Conservation (phyloP, 2,329 filamentous ascomycete genomes). For the Penicillium nordicum region DNA sequence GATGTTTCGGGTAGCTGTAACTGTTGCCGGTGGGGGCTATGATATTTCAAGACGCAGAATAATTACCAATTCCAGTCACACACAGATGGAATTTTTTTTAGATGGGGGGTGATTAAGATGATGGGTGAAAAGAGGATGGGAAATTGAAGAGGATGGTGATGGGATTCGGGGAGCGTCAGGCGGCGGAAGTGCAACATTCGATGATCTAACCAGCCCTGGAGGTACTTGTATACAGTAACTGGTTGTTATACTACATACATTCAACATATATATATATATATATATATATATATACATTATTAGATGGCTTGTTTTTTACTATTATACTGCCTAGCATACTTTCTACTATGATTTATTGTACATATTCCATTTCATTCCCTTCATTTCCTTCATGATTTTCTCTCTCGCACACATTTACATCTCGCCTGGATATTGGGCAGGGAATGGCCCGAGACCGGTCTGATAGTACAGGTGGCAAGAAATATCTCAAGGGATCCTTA, state of each 20-base stretch:
- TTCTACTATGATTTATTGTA: not conserved
- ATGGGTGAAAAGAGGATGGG: conserved; percentile 2
- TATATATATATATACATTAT: not conserved
- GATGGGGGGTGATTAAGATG: conserved; percentile 2
- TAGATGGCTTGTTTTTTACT: not conserved
- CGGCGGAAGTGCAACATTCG: conserved; percentile 33
- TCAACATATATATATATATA: too few relatives aligned
- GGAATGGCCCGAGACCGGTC: conserved; percentile 1
- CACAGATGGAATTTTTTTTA: not conserved
- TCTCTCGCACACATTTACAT: not conserved
- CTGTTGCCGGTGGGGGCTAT: not conserved
- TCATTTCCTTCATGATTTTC: not conserved
- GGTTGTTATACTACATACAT: not conserved
- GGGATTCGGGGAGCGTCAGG: conserved; percentile 36
- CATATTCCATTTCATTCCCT: too few relatives aligned
- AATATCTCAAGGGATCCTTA: not conserved
- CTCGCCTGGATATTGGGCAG: conserved; percentile 1
- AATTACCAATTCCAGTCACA: not conserved
- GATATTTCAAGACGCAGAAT: not conserved
- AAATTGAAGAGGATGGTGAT: conserved; percentile 19
- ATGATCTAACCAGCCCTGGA: conserved; percentile 15
- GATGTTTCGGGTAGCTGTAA: conserved; percentile 5
- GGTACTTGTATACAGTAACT: not conserved
- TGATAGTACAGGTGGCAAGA: not conserved
- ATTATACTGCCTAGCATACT: not conserved